Conservation (phyloP, 805 yeast species). For the Teunomyces gatunensis region DNA sequence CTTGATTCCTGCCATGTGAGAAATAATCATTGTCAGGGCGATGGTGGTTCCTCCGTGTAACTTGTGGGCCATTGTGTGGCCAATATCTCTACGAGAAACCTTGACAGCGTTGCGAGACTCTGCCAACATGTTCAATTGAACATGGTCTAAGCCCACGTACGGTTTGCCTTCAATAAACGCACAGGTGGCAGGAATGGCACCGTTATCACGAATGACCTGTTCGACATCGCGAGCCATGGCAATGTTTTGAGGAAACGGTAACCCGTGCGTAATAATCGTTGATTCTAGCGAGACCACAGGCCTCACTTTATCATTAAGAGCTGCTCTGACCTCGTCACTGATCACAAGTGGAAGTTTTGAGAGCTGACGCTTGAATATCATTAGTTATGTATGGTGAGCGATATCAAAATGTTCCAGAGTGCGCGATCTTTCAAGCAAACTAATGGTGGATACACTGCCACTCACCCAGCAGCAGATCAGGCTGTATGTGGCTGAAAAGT, state of each 20-base stretch:
- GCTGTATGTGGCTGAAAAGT: neutral
- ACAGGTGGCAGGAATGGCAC: slow-evolving; percentile 82
- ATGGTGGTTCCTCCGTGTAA: slow-evolving; percentile 88
- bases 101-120: slow-evolving; percentile 40
- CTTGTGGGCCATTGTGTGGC: slow-evolving; percentile 60
- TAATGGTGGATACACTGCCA: neutral
- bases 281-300: slow-evolving; percentile 86
- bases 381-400: neutral
- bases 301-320: slow-evolving; percentile 43
- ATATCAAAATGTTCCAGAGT: neutral
- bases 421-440: neutral
- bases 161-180: slow-evolving; percentile 76
- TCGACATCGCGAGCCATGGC: slow-evolving; percentile 74
- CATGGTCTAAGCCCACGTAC: slow-evolving; percentile 55
- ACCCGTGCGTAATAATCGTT: slow-evolving; percentile 86
- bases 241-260: slow-evolving; percentile 76
- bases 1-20: slow-evolving; percentile 70
- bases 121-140: slow-evolving; percentile 54
- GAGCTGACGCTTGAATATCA: slow-evolving; percentile 2
- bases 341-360: slow-evolving; percentile 18
- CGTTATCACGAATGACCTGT: slow-evolving; percentile 51
- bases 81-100: slow-evolving; percentile 78
- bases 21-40: slow-evolving; percentile 82
- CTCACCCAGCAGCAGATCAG: neutral
- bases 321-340: slow-evolving; percentile 60